Base-by-base conservation (phyloP, 345 rosid genomes). In the Iberis pinnata region DNA sequence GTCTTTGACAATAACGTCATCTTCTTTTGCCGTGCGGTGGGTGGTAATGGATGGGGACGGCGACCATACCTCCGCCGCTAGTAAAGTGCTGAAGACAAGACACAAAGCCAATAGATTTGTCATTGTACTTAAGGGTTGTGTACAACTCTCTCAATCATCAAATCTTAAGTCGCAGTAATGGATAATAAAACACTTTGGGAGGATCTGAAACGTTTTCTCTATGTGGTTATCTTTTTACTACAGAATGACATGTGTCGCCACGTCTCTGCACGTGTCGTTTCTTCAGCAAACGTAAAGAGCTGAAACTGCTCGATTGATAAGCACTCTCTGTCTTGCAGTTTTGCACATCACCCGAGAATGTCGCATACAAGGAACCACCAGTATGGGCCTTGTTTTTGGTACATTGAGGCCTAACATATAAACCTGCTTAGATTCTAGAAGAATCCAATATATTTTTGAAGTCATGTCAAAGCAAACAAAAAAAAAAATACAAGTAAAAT, bases 61-160 rank as follows among this genome's bases (percentile, higher is more conserved):
- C 47, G 89, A 78, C 80, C 77, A 79, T 1, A 81, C 70, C 41
- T 80, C 70, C 35, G 89, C 77, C 8, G 70, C 72, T n/a, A 78
- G 69, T 10, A 87, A 59, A 1, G 89, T 76, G 36, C 69, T 64
- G 4, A 71, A 38, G 8, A 79, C 63, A 7, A 90, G 79, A 73
- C 60, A 55, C n/a, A 84, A 9, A 4, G 80, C 79, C n/a, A 82
- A 46, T 5, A 76, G 18, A 57, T 82, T 87, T 60, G 56, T 80
- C 86, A 87, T 84, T 46, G 0, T 12, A 11, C 3, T 22, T 25
- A 17, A 17, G 12, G 20, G 12, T 54, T 59, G 7, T 17, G 36
- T 37, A 10, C 9, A 22, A 13, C 31, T 24, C 25, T 41, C 22
- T 45, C 5, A 18, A 31, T 38, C 18, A n/a, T 42, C 58, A 45